These are phyloP conservation scores for Fusarium sublunatum DNA, from an alignment of 2,329 filamentous ascomycete species.

Conservation along the genomic window DNA sequence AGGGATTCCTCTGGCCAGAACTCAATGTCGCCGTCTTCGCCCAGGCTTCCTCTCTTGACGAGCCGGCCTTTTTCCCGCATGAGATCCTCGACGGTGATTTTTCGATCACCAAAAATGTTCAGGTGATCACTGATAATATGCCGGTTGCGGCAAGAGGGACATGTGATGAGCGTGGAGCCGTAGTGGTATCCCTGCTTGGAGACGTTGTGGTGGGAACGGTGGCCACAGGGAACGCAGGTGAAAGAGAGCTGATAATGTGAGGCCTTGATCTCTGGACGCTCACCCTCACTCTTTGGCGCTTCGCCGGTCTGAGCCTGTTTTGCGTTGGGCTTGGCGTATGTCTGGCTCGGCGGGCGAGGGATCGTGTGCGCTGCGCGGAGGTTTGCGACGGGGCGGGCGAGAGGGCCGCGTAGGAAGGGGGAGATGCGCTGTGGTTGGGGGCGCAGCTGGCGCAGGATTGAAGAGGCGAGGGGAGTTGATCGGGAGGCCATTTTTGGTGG, in stretches of 20 bases:
- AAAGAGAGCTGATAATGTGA: conserved; percentile 90
- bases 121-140: conserved; percentile 95
- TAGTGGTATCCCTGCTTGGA: conserved; percentile 96
- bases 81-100: conserved; percentile 79
- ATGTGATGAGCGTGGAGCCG: conserved; percentile 89
- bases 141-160: conserved; percentile 84
- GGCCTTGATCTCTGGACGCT: conserved; percentile 52
- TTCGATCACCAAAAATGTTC: conserved; percentile 77
- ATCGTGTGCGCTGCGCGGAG: conserved; percentile 52
- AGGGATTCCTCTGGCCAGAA: conserved; percentile 82
- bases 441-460: conserved; percentile 35
- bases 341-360: conserved; percentile 48
- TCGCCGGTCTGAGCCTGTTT: conserved; percentile 28
- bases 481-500: conserved; percentile 47
- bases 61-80: conserved; percentile 79
- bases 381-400: conserved; percentile 15
- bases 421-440: conserved; percentile 28
- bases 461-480: conserved; percentile 32
- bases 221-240: conserved; percentile 87
- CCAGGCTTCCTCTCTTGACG: conserved; percentile 76
- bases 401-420: conserved; percentile 22
- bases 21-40: conserved; percentile 86
- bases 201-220: conserved; percentile 84
- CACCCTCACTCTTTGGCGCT: conserved; percentile 45
- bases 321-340: conserved; percentile 24